Evolutionary conservation across 306 rosid genomes (phyloP).

Genomic region (Fragaria vesca): DNA sequence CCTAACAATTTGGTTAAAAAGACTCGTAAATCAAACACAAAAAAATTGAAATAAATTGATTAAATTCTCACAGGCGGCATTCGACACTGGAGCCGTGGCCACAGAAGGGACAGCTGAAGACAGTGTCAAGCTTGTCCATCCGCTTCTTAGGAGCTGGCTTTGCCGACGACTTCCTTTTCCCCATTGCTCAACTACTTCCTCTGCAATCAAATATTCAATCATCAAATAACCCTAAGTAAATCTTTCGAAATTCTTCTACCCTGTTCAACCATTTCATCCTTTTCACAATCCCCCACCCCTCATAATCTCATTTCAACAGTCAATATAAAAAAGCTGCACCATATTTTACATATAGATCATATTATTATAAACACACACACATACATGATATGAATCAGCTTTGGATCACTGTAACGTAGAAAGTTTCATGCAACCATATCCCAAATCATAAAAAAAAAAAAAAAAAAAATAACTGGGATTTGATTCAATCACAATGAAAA

Average conservation of each 20-base stretch:
- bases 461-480: too few species aligned
- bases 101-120: constrained; percentile 96
- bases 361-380: not conserved
- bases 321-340: not conserved
- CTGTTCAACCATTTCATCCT: constrained; percentile 3
- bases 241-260: not conserved
- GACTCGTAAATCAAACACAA: not conserved
- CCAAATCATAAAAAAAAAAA: too few species aligned
- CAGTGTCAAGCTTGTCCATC: constrained; percentile 95
- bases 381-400: not conserved
- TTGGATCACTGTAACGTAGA: not conserved
- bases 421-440: too few species aligned
- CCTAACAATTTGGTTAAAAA: not conserved
- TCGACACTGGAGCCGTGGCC: constrained; percentile 91
- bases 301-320: not conserved
- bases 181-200: constrained; percentile 59
- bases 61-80: constrained; percentile 72
- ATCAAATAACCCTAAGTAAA: not conserved
- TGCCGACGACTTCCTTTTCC: constrained; percentile 87
- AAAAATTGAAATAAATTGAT: not conserved
- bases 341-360: not conserved
- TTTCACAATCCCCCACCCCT: not conserved
- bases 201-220: constrained; percentile 7
- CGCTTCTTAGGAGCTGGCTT: constrained; percentile 96
- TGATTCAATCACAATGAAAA: not conserved